Evolutionary conservation across 345 rosid genomes (phyloP).

Genomic region (Lenwebbia sp.): DNA sequence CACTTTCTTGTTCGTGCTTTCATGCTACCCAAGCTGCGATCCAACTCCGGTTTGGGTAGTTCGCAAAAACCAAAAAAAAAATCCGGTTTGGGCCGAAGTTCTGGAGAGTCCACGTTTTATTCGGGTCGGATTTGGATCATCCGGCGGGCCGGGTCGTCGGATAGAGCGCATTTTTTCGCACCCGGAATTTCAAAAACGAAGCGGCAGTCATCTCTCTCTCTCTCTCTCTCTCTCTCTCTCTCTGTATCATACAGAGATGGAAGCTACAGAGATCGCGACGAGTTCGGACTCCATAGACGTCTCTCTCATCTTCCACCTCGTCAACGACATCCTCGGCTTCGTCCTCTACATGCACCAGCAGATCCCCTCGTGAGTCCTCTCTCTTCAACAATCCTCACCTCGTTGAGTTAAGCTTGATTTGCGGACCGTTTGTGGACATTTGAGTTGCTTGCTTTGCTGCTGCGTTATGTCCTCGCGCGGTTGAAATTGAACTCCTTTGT

Average conservation of each 20-base stretch:
- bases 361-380: constrained; percentile 64
- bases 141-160: neutral
- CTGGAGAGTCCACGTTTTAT: neutral
- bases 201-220: neutral
- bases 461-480: too few relatives aligned
- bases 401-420: neutral
- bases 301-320: constrained; percentile 50
- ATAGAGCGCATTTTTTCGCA: neutral
- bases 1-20: too few relatives aligned
- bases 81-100: neutral
- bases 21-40: too few relatives aligned
- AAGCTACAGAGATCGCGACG: constrained; percentile 32
- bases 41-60: too few relatives aligned
- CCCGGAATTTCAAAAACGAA: neutral
- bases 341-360: constrained; percentile 94
- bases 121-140: neutral
- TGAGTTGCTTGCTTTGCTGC: neutral
- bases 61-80: too few relatives aligned
- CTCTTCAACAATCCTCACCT: neutral
- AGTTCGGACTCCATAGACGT: constrained; percentile 29
- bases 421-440: neutral
- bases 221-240: neutral
- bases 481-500: too few relatives aligned
- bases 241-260: constrained; percentile 5
- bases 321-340: constrained; percentile 56